These are phyloP conservation scores for Clonostachys chloroleuca DNA, from an alignment of 2,329 filamentous ascomycete genomes.

Conservation along the genomic window DNA sequence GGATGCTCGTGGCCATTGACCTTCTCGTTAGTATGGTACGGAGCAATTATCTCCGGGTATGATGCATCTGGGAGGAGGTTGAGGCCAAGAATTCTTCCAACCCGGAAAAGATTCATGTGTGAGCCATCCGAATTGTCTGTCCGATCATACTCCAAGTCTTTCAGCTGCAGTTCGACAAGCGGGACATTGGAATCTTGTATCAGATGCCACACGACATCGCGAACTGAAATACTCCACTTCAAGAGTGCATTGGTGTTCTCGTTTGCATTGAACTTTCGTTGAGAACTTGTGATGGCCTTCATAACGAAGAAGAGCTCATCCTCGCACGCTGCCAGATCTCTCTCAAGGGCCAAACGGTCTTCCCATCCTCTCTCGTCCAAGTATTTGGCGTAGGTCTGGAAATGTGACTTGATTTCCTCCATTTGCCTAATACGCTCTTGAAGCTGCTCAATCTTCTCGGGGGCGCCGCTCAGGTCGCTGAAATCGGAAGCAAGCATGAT, in stretches of 20 bases:
- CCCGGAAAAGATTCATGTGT: slow-evolving; percentile 86
- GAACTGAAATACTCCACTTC: slow-evolving; percentile 89
- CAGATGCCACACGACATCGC: slow-evolving; percentile 96
- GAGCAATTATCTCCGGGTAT: slow-evolving; percentile 93
- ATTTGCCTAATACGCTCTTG: slow-evolving; percentile 92
- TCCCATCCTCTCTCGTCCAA: slow-evolving; percentile 89
- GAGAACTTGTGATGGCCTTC: slow-evolving; percentile 97
- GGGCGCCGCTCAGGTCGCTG: slow-evolving; percentile 89
- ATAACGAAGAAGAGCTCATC: slow-evolving; percentile 99
- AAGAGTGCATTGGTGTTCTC: slow-evolving; percentile 75
- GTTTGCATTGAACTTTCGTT: slow-evolving; percentile 73
- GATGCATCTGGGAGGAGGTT: slow-evolving; percentile 88
- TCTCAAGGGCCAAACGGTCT: slow-evolving; percentile 82
- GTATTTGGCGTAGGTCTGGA: slow-evolving; percentile 85
- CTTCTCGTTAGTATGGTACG: slow-evolving; percentile 70
- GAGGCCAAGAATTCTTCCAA: slow-evolving; percentile 81
- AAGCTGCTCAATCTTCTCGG: slow-evolving; percentile 85
- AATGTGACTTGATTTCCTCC: slow-evolving; percentile 93
- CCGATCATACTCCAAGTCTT: slow-evolving; percentile 87
- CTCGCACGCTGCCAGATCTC: slow-evolving; percentile 83
- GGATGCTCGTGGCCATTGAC: slow-evolving; percentile 29
- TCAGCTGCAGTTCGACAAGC: slow-evolving; percentile 87
- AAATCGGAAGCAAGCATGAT: slow-evolving; percentile 99
- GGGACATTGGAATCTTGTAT: slow-evolving; percentile 83
- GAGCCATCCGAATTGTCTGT: slow-evolving; percentile 97